Evolutionary conservation across 345 rosid species (phyloP), one percentile per base, ranked within the genome.

Genomic region (Gossypium stocksii): DNA sequence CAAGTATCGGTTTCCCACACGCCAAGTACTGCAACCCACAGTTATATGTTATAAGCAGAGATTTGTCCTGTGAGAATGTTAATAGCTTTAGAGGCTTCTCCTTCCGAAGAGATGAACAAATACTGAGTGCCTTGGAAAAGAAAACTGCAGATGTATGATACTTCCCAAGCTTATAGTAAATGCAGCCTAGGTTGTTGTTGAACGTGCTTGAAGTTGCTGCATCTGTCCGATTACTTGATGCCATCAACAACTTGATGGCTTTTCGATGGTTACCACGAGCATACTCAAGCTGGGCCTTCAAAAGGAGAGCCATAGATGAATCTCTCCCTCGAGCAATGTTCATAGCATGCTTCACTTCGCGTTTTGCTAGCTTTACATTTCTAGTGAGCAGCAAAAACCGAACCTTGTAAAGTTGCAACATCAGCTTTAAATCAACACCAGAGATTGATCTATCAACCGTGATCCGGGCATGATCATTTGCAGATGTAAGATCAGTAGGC

Each of bases 241-340:
- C 97, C 89, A 89, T 77, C 83, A 96, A 78, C 76, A 96, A 87
- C 87, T 90, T 96, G 74, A 93, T 90, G 64, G 99, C 98, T 83
- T 96, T 96, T 13, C 90, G 90, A 71, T 88, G 89, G 82, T 96
- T 93, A 29, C 99, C 92, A 82, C 91, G 97, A 82, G 97, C 90
- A 88, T 88, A 89, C 83, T 96, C 99, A 75, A 96, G 92, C 89
- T 96, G 91, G 73, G 99, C 87, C 87, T 93, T 96, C 89, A 96
- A 80, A 66, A 91, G 87, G 67, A 93, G 92, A 82, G 98, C 98
- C 80, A 82, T 80, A 57, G 98, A 85, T 65, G 98, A 96, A 79
- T 93, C 99, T 76, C 89, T 86, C 72, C 91, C 91, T 16, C 94
- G 94, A 65, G 92, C 94, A 79, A 88, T 87, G 82, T 93, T 93